phyloP scores from a whole-genome alignment of 805 yeast genomes.

The Millerozyma miso region DNA sequence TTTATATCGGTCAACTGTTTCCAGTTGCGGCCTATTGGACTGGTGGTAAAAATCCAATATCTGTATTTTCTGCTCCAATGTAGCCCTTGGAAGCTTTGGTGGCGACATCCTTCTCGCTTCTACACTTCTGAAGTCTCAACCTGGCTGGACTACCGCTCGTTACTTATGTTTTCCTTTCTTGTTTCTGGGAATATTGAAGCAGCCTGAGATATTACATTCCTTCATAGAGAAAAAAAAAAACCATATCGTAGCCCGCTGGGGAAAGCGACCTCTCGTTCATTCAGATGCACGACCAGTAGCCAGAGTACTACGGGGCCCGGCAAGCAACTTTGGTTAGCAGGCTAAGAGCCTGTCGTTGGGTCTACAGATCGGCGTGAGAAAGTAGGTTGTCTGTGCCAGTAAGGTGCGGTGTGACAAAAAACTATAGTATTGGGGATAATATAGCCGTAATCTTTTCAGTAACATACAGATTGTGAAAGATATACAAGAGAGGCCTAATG shows the following conservation, averaged over 20 bases:
- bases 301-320: too few species aligned
- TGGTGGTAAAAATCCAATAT: conserved; percentile 49
- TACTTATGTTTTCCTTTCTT: background rate
- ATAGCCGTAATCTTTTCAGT: background rate
- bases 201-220: background rate
- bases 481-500: conserved; percentile 17
- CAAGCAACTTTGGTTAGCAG: too few species aligned
- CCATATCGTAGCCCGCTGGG: too few species aligned
- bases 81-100: conserved; percentile 44
- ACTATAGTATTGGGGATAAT: conserved; percentile 3
- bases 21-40: conserved; percentile 51
- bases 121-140: background rate
- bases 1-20: conserved; percentile 50
- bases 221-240: background rate
- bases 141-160: background rate
- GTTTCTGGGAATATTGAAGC: background rate
- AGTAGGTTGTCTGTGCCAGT: too few species aligned
- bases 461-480: background rate
- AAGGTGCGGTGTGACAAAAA: too few species aligned
- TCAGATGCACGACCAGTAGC: too few species aligned
- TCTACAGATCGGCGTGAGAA: too few species aligned
- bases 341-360: too few species aligned
- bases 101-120: conserved; percentile 10
- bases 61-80: conserved; percentile 54
- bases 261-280: too few species aligned